Conservation (phyloP, 208 protist species). For the Herpetomonas samuelpessoai region DNA sequence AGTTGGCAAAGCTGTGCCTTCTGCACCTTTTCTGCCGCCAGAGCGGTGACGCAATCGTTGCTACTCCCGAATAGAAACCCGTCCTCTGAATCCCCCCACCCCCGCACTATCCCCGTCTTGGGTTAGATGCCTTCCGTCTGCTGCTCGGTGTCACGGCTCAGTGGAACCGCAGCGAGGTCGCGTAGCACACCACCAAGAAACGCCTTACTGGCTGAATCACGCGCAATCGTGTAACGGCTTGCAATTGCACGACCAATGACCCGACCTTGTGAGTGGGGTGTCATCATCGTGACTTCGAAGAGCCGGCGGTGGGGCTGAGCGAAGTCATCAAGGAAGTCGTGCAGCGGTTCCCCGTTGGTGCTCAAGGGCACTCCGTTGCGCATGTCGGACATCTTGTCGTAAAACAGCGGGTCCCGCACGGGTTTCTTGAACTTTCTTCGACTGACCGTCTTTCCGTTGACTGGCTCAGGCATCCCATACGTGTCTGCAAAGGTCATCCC, state of each 20-base stretch:
- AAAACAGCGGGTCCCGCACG: slow-evolving; percentile 79
- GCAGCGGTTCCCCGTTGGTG: slow-evolving; percentile 48
- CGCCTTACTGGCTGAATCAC: slow-evolving; percentile 58
- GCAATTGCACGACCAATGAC: slow-evolving; percentile 57
- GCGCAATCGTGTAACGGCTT: slow-evolving; percentile 57
- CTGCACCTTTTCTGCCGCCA: too few relatives aligned
- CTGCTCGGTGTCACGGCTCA: neutral
- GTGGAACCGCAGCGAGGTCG: slow-evolving; percentile 24
- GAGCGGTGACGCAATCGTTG: too few relatives aligned
- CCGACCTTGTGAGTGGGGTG: slow-evolving; percentile 21
- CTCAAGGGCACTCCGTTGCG: slow-evolving; percentile 75
- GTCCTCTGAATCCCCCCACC: too few relatives aligned
- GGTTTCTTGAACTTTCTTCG: slow-evolving; percentile 55
- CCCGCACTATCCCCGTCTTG: too few relatives aligned
- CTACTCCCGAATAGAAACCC: too few relatives aligned
- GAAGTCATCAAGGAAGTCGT: slow-evolving; percentile 52
- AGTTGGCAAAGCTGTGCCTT: too few relatives aligned
- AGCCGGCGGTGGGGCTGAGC: slow-evolving; percentile 41
- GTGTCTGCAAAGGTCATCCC: slow-evolving; percentile 45
- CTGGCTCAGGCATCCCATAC: slow-evolving; percentile 54
- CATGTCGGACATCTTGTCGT: slow-evolving; percentile 69
- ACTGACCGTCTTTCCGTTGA: slow-evolving; percentile 50
- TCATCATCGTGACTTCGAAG: slow-evolving; percentile 79
- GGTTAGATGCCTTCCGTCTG: neutral
- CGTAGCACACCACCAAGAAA: slow-evolving; percentile 60